Evolutionary conservation across 2,329 filamentous ascomycete species (phyloP).

Genomic region (Cadophora sp.): DNA sequence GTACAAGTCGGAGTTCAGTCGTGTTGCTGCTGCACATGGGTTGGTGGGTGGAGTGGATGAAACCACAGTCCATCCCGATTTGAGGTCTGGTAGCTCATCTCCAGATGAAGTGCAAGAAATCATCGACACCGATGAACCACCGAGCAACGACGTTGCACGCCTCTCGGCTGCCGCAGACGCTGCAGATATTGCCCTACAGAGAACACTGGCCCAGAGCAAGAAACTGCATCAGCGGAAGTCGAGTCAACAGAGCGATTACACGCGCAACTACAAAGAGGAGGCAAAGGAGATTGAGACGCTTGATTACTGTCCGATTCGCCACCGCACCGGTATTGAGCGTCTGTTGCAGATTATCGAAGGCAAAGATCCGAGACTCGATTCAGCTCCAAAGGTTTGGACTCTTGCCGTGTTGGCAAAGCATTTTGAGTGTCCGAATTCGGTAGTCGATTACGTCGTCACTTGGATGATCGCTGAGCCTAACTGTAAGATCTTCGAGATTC

Average conservation of each 20-base stretch:
- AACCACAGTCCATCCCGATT: conserved; percentile 9
- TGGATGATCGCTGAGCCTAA: conserved; percentile 67
- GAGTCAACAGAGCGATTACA: neutral
- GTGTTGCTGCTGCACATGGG: conserved; percentile 48
- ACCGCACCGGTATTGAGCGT: conserved; percentile 67
- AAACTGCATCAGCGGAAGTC: neutral
- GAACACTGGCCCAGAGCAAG: conserved; percentile 7
- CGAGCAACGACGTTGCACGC: too few species aligned
- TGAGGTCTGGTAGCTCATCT: neutral
- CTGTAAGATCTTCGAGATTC: conserved; percentile 64
- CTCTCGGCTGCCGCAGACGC: neutral
- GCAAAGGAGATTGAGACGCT: conserved; percentile 44
- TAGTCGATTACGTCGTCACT: conserved; percentile 58
- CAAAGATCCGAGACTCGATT: conserved; percentile 63
- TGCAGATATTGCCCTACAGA: neutral
- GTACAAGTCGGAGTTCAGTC: conserved; percentile 50
- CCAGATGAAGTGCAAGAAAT: neutral
- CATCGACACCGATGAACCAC: neutral
- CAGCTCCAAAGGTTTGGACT: conserved; percentile 71
- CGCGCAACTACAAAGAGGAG: neutral
- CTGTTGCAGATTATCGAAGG: conserved; percentile 65
- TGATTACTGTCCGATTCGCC: conserved; percentile 70
- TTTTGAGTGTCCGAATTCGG: conserved; percentile 56
- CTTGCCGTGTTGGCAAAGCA: conserved; percentile 67
- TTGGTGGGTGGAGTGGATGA: conserved; percentile 59